Conservation (phyloP, 805 yeast species). For the Helenozyma rhizophorensis region DNA sequence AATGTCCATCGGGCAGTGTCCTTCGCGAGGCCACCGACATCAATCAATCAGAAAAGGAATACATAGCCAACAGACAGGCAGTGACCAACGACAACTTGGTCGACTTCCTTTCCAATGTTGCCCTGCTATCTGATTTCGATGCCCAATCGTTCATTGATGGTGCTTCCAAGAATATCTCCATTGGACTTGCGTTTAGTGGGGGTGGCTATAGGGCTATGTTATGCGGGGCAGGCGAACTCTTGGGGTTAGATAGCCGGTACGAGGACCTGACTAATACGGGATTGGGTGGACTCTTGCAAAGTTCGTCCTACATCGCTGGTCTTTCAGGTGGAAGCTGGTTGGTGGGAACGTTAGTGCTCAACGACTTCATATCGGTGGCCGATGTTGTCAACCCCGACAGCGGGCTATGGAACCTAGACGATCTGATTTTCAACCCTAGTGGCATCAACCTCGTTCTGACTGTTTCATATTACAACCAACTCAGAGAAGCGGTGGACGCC, state of each 20-base stretch:
- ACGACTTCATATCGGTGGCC: slow-evolving; percentile 32
- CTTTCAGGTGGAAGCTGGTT: slow-evolving; percentile 17
- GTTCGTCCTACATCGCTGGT: slow-evolving; percentile 12
- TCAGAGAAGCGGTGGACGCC: slow-evolving; percentile 9
- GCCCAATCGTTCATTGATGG: slow-evolving; percentile 25
- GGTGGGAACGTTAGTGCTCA: slow-evolving; percentile 25
- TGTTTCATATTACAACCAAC: slow-evolving; percentile 16
- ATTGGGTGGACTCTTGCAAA: slow-evolving; percentile 15
- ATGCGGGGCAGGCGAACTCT: slow-evolving; percentile 16
- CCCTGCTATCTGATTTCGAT: slow-evolving; percentile 30
- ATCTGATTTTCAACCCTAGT: slow-evolving; percentile 57
- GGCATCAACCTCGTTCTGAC: slow-evolving; percentile 56
- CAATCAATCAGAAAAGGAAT: slow-evolving; percentile 22
- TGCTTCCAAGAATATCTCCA: slow-evolving; percentile 21
- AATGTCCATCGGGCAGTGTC: slow-evolving; percentile 26
- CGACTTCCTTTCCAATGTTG: slow-evolving; percentile 23
- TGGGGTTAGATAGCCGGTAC: slow-evolving; percentile 10
- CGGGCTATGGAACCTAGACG: slow-evolving; percentile 63
- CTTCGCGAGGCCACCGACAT: slow-evolving; percentile 26
- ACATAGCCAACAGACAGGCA: slow-evolving; percentile 22
- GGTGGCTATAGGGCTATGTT: slow-evolving; percentile 38
- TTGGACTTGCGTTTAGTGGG: slow-evolving; percentile 32
- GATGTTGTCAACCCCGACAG: slow-evolving; percentile 22
- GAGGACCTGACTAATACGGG: slow-evolving; percentile 3
- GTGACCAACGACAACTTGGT: slow-evolving; percentile 27